A percentile compares a stretch with the other conserved stretches of the same genome.
Evolutionary conservation across 163 green algal genomes (phyloP).

Genomic region (Prototheca cutis): DNA sequence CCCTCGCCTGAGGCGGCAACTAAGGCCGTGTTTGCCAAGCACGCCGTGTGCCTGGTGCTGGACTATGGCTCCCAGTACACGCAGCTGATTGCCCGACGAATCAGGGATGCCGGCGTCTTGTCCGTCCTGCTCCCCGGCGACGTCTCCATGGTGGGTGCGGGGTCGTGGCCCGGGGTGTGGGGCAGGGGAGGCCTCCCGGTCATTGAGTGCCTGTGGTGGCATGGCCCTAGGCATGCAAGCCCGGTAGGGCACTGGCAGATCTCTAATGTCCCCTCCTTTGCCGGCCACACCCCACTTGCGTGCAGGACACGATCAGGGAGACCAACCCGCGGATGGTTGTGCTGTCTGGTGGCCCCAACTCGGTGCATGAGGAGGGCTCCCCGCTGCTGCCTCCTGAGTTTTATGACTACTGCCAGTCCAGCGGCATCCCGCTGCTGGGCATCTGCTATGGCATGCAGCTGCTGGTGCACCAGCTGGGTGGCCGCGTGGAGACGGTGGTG

Average conservation of each 20-base stretch:
- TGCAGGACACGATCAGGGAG: conserved; percentile 70
- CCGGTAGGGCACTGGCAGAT: no score
- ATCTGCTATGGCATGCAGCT: conserved; percentile 99
- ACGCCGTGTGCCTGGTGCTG: conserved; percentile 63
- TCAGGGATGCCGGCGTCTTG: conserved; percentile 84
- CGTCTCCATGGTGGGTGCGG: conserved; percentile 51
- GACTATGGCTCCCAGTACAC: conserved; percentile 98
- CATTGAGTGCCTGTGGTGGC: no score
- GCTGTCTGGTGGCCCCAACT: conserved; percentile 92
- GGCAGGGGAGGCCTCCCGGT: no score
- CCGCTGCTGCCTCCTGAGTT: conserved; percentile 77
- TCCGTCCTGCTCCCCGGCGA: conserved; percentile 89
- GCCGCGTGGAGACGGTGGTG: conserved; percentile 55
- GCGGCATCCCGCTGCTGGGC: conserved; percentile 80
- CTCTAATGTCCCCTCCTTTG: not conserved
- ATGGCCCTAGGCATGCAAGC: no score
- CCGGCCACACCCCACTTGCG: not conserved
- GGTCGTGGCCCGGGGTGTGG: not conserved
- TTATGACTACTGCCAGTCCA: conserved; percentile 62
- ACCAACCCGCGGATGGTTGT: conserved; percentile 75
- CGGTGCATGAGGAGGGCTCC: conserved; percentile 76
- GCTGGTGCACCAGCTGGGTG: conserved; percentile 76
- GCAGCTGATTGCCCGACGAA: conserved; percentile 85
- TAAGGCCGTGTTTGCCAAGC: conserved; percentile 17
- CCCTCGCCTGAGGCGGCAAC: not conserved